Base-by-base conservation (phyloP, 192 early-diverging fungal genomes). In the Hyaloraphidium curvatum region DNA sequence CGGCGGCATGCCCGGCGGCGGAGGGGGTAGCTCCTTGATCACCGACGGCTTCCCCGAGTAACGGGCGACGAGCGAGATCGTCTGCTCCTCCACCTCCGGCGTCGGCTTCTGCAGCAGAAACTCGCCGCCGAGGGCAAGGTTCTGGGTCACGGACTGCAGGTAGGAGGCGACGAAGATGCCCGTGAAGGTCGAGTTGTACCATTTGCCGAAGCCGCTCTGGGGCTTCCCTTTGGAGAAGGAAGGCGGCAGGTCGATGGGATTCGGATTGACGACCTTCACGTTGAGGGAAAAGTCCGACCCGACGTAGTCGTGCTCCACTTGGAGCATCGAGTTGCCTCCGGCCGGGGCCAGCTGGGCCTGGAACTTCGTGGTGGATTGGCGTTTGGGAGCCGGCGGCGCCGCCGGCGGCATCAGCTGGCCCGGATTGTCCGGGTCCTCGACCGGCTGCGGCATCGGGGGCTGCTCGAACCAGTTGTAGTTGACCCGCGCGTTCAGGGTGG, bases 241-340 rank as follows among this genome's bases (percentile, higher is more conserved):
- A 19, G 61, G 50, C 16, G 70, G 70, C 5, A 54, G 43, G 55
- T 95, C 91, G 5, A 86, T 60, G 2, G 82, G 83, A 52, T 90
- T 91, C 28, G 92, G 86, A 77, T 98, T 96, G 67, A 96, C 79
- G 37, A 83, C 86, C 74, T 96, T 98, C 63, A 87, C 51, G 65
- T 84, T 93, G 59, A 84, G 50, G 41, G 90, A 78, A 64, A 76
- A 94, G 66, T 95, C 91, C 11, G 74, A 59, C 31, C 91, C 92
- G 39, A 78, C 76, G 67, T 89, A 82, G 60, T 99, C 95, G 63
- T 86, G 82, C 62, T 99, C 95, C 22, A 86, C 55, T 63, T 90
- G 82, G 25, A 96, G 55, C 84, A 91, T 89, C 40, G 83, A 87
- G 57, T 95, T 84, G 51, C 81, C 82, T 48, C 1, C 3, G 13